Percentiles rank a stretch among this genome's conserved stretches.
phyloP scores from a whole-genome alignment of 352 stramenopile genomes.

The Globisporangium mamillatum region DNA sequence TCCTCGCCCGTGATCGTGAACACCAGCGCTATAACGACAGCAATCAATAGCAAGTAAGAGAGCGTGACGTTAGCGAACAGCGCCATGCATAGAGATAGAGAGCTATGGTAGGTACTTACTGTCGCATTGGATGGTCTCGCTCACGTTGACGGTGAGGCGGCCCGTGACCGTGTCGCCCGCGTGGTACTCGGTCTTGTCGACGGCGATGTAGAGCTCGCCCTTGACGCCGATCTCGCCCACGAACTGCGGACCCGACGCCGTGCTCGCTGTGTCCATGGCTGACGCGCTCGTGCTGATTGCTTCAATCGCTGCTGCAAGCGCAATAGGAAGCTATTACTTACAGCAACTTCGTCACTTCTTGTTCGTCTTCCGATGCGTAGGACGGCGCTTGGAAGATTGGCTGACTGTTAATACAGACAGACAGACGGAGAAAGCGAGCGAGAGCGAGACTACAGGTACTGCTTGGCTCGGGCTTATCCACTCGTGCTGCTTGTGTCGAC shows the following conservation, averaged over 20 bases:
- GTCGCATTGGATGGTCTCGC: slow-evolving; percentile 50
- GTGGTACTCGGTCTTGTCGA: slow-evolving; percentile 61
- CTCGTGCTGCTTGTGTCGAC: background rate
- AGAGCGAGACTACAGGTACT: background rate
- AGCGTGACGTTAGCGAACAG: background rate
- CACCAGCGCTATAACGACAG: slow-evolving; percentile 37
- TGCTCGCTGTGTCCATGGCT: slow-evolving; percentile 17
- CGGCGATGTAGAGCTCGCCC: slow-evolving; percentile 51
- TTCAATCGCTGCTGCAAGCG: background rate
- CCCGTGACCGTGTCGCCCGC: slow-evolving; percentile 55
- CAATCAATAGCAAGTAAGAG: background rate
- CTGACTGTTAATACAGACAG: background rate
- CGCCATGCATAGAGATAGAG: background rate
- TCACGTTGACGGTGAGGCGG: slow-evolving; percentile 50
- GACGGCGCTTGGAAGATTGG: slow-evolving; percentile 1
- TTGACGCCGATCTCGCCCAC: slow-evolving; percentile 62
- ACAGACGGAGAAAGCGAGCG: background rate
- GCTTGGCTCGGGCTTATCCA: background rate
- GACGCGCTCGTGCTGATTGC: background rate
- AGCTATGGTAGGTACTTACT: slow-evolving; percentile 29
- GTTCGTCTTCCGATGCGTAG: background rate
- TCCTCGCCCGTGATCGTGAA: slow-evolving; percentile 60
- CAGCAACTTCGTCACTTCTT: background rate
- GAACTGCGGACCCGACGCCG: slow-evolving; percentile 27
- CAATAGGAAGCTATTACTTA: background rate